These are phyloP conservation scores for Yarrowia deformans DNA, from an alignment of 805 yeast species.

Conservation along the genomic window DNA sequence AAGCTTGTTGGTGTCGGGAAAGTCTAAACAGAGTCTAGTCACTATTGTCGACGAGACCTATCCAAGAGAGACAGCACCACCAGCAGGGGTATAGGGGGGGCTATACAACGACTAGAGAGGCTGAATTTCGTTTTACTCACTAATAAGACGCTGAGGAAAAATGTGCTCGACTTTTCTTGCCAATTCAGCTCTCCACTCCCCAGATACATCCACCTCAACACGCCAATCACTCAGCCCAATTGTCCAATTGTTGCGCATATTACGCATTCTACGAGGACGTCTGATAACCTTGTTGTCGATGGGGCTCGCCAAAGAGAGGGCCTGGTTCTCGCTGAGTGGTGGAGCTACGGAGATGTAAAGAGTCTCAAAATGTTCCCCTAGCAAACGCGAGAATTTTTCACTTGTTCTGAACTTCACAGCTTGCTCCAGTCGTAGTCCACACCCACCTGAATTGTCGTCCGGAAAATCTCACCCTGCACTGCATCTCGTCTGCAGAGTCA, in stretches of 20 bases:
- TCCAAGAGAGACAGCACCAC: background rate
- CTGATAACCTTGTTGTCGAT: slow-evolving; percentile 30
- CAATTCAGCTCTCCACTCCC: no score
- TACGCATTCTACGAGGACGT: slow-evolving; percentile 9
- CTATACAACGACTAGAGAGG: no score
- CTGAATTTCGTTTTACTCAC: no score
- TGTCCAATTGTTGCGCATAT: slow-evolving; percentile 11
- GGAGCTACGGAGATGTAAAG: background rate
- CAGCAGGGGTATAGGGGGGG: no score
- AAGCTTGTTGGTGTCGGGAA: slow-evolving; percentile 1
- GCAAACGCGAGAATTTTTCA: background rate
- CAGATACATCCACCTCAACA: background rate
- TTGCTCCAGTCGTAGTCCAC: no score
- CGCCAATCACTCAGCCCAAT: slow-evolving; percentile 25
- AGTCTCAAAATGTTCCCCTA: background rate
- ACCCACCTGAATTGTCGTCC: background rate
- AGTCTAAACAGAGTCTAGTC: background rate
- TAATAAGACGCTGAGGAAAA: no score
- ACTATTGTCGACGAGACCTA: slow-evolving; percentile 3
- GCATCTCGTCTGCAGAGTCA: slow-evolving; percentile 12
- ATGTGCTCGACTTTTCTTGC: no score
- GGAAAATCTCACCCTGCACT: slow-evolving; percentile 22
- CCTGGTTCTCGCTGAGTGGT: background rate
- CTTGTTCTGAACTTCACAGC: no score
- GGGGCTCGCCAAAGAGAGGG: background rate